Percentiles rank a stretch among this genome's conserved stretches.
phyloP scores from a whole-genome alignment of 352 stramenopile species.

The Peronospora farinosa region DNA sequence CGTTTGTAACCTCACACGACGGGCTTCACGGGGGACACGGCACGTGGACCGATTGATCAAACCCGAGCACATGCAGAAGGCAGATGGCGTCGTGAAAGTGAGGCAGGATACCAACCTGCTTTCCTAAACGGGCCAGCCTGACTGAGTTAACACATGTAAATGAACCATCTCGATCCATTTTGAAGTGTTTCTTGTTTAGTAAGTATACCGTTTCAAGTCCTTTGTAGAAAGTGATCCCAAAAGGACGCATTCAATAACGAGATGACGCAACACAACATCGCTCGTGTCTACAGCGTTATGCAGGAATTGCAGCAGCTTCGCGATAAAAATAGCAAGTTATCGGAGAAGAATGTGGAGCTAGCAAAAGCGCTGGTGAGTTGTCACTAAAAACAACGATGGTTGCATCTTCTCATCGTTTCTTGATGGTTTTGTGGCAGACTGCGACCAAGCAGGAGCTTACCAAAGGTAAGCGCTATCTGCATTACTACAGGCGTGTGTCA shows the following conservation, averaged over 20 bases:
- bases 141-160: too few species aligned
- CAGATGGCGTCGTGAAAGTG: too few species aligned
- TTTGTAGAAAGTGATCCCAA: conserved; percentile 14
- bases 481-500: background rate
- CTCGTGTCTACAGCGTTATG: conserved; percentile 53
- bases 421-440: conserved; percentile 32
- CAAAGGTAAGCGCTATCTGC: conserved; percentile 22
- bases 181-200: too few species aligned
- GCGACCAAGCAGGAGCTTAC: conserved; percentile 47
- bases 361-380: conserved; percentile 53
- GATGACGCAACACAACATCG: conserved; percentile 34
- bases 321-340: conserved; percentile 33
- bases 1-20: too few species aligned
- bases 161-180: too few species aligned
- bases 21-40: too few species aligned
- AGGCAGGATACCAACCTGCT: too few species aligned
- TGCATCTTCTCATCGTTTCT: conserved; percentile 1
- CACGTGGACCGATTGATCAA: too few species aligned
- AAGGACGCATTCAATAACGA: conserved; percentile 12
- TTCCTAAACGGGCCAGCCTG: too few species aligned
- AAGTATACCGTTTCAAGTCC: conserved; percentile 3
- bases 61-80: too few species aligned
- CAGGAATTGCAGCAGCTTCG: conserved; percentile 57
- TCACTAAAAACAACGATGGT: background rate
- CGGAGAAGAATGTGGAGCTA: conserved; percentile 54